Evolutionary conservation across 2,329 filamentous ascomycete species (phyloP).

Genomic region (Neofusicoccum kwambonambiense): DNA sequence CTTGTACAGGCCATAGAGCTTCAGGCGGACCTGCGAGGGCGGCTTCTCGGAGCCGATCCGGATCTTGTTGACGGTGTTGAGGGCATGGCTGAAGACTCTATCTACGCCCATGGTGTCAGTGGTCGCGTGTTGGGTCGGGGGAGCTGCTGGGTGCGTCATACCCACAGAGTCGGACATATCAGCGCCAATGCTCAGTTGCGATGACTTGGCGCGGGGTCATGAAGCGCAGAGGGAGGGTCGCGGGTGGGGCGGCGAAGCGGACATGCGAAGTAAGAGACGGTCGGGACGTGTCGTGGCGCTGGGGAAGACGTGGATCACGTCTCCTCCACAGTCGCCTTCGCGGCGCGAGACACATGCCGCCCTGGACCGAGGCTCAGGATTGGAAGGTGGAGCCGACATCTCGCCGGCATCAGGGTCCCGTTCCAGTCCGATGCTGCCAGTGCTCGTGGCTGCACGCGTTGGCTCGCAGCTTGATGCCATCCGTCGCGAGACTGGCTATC

Average conservation of each 20-base stretch:
- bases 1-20: conserved; percentile 97
- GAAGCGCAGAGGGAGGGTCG: not conserved
- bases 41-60: conserved; percentile 89
- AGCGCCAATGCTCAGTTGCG: conserved; percentile 12
- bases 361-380: conserved; percentile 7
- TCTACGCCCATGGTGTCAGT: conserved; percentile 54
- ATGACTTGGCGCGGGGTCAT: conserved; percentile 5
- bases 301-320: conserved; percentile 12
- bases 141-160: not conserved
- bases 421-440: not conserved
- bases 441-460: too few species aligned
- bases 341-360: conserved; percentile 11
- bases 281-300: conserved; percentile 2
- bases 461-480: too few species aligned
- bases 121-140: conserved; percentile 1
- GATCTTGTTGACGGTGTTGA: conserved; percentile 98
- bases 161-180: conserved; percentile 20
- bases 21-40: conserved; percentile 78
- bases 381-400: conserved; percentile 7
- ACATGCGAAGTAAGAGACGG: conserved; percentile 2
- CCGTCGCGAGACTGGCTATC: too few species aligned
- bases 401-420: conserved; percentile 10
- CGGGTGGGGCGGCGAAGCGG: not conserved
- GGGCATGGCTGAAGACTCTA: conserved; percentile 96
- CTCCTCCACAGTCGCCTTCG: conserved; percentile 14